Evolutionary conservation across 2,329 filamentous ascomycete species (phyloP).

Genomic region (Monilinia laxa): DNA sequence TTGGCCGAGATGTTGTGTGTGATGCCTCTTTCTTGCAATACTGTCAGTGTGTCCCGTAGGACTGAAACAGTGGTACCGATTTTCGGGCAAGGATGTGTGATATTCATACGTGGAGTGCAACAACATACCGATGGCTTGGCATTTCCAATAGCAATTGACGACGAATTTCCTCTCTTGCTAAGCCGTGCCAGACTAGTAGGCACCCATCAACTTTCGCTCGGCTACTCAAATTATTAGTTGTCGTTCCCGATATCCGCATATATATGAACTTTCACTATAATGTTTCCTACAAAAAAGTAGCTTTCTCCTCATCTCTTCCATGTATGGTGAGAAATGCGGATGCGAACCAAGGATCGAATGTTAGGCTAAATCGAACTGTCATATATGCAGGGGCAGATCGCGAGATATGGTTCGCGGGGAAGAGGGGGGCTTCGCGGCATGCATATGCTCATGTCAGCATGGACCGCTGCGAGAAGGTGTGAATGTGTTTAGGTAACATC

Average conservation of each 20-base stretch:
- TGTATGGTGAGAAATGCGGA: conserved; percentile 3
- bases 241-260: neutral
- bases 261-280: conserved; percentile 2
- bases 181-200: neutral
- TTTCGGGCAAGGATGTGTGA: conserved; percentile 9
- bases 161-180: neutral
- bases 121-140: conserved; percentile 6
- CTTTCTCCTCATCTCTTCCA: conserved; percentile 13
- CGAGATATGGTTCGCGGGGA: conserved; percentile 7
- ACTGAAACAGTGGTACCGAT: conserved; percentile 1
- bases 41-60: conserved; percentile 6
- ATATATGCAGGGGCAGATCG: conserved; percentile 19
- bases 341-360: conserved; percentile 4
- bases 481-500: neutral
- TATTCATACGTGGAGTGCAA: conserved; percentile 1
- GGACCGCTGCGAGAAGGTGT: neutral
- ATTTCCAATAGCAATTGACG: neutral
- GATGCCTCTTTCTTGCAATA: conserved; percentile 7
- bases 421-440: neutral
- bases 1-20: conserved; percentile 2
- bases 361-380: neutral
- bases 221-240: neutral
- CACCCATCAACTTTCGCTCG: neutral
- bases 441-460: conserved; percentile 15
- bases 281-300: conserved; percentile 10